Evolutionary conservation across 2,329 filamentous ascomycete species (phyloP), one percentile per base, ranked within the genome.

Genomic region (Ophiosphaerella herpotricha): DNA sequence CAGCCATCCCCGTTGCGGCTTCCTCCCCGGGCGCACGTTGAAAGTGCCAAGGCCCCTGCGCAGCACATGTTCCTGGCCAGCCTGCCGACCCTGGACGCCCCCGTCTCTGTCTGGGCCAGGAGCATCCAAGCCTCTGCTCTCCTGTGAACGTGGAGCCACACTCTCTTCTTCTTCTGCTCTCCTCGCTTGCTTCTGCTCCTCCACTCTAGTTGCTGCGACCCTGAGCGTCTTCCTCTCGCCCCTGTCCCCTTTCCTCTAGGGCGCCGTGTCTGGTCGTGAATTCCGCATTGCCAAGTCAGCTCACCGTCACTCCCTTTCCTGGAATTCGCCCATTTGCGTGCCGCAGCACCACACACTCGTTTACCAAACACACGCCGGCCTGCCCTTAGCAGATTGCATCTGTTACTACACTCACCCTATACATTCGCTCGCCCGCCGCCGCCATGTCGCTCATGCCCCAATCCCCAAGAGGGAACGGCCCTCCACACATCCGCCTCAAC

Each of bases 401-500:
- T 55, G 38, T 49, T 54, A 56, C 46, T 52, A 54, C 54, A 57
- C 61, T 61, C 56, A 67, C 58, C 57, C 51, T 54, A 65, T 65
- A 68, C 64, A 53, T 54, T 70, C 66, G 56, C 60, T 66, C 51
- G 37, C 21, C 16, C 35, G 12, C 35, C 8, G 8, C 62, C 34
- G 16, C n/a, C 43, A 42, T 42, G 55, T 54, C 63, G 53, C 58
- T 61, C 37, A 47, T 48, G 49, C 62, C 62, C 38, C 62, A 57
- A 53, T 71, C 71, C 39, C 67, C 70, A 18, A 61, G 69, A 50
- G 60, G 64, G 37, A 62, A 67, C 40, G 62, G 60, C 43, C 75
- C 80, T 54, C 84, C 84, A 58, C 85, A 87, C 58, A 83, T 88
- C 51, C 82, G 83, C 49, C 78, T 88, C 56, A 87, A 87, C 64